Conservation (phyloP, 805 yeast species). For the Saccharomycopsis malanga region DNA sequence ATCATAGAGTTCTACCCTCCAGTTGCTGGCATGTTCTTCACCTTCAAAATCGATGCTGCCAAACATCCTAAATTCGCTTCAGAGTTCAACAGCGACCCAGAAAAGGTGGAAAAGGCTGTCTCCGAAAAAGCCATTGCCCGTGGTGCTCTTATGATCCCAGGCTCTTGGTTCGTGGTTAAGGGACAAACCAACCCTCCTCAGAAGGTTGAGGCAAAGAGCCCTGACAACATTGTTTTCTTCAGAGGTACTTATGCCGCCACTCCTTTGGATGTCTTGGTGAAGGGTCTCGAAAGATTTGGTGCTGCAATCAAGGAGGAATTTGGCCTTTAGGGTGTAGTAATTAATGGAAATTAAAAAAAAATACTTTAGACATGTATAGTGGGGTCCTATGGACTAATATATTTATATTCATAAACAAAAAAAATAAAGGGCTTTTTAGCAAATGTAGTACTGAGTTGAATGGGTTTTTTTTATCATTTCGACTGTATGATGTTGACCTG, state of each 20-base stretch:
- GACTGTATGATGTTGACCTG: too few species aligned
- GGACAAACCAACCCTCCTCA: constrained; percentile 57
- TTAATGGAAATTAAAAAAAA: too few species aligned
- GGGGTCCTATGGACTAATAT: too few species aligned
- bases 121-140: constrained; percentile 52
- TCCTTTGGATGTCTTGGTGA: constrained; percentile 52
- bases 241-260: constrained; percentile 90
- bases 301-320: constrained; percentile 53
- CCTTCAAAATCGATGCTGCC: constrained; percentile 64
- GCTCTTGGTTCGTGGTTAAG: constrained; percentile 65
- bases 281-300: constrained; percentile 64
- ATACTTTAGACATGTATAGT: too few species aligned
- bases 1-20: constrained; percentile 47
- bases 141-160: constrained; percentile 74
- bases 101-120: constrained; percentile 55
- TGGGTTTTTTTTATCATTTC: too few species aligned
- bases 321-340: too few species aligned
- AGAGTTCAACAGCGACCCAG: constrained; percentile 50
- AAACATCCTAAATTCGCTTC: constrained; percentile 69
- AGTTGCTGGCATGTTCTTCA: constrained; percentile 83
- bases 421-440: too few species aligned
- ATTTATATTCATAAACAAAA: too few species aligned
- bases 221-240: constrained; percentile 51
- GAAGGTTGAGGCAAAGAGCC: constrained; percentile 35
- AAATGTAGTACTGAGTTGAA: too few species aligned